phyloP scores from a whole-genome alignment of 2,329 filamentous ascomycete species.

The Claviceps sp. region DNA sequence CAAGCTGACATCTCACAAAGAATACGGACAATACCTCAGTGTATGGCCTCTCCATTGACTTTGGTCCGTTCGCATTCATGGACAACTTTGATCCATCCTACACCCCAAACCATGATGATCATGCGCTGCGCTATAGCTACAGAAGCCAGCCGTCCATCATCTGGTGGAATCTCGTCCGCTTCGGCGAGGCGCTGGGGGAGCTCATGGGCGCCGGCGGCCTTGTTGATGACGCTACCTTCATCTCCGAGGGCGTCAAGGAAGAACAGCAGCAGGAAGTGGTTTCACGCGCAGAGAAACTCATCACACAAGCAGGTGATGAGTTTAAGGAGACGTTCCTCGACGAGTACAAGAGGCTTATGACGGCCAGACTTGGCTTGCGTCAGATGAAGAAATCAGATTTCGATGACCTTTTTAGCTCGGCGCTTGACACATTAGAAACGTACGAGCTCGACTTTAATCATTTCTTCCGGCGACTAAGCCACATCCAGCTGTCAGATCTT shows the following conservation, averaged over 20 bases:
- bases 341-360: conserved; percentile 86
- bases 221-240: conserved; percentile 60
- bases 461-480: conserved; percentile 71
- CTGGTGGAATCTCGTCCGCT: conserved; percentile 94
- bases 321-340: conserved; percentile 75
- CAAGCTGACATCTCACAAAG: conserved; percentile 14
- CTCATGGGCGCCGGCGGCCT: conserved; percentile 63
- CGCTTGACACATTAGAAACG: conserved; percentile 68
- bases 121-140: conserved; percentile 77
- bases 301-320: conserved; percentile 69
- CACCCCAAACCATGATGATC: conserved; percentile 94
- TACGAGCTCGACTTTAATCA: conserved; percentile 87
- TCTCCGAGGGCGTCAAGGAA: conserved; percentile 51
- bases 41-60: conserved; percentile 80
- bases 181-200: conserved; percentile 82
- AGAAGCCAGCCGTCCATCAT: conserved; percentile 90
- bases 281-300: conserved; percentile 69
- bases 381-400: conserved; percentile 61
- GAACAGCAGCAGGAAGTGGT: conserved; percentile 58
- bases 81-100: conserved; percentile 92
- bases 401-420: conserved; percentile 63
- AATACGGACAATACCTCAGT: conserved; percentile 98
- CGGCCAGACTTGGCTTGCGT: conserved; percentile 61
- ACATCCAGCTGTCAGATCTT: conserved; percentile 47
- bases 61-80: conserved; percentile 93